These are phyloP conservation scores for Scheffersomyces lignicola DNA, from an alignment of 1,139 yeast species.

Conservation along the genomic window DNA sequence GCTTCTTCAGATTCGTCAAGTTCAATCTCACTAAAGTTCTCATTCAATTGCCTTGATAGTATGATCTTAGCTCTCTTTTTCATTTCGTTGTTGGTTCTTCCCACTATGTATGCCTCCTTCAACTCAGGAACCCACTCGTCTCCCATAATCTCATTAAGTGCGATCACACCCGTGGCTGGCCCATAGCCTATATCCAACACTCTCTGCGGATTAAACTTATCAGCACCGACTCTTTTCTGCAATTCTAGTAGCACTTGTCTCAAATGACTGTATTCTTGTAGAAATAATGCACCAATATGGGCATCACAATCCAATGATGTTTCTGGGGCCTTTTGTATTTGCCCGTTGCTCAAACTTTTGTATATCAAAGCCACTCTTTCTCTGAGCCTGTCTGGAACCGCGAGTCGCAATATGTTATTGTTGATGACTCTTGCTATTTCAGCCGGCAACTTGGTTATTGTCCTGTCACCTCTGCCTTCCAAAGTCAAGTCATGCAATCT, in stretches of 20 bases:
- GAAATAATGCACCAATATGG: conserved; percentile 77
- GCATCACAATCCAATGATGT: conserved; percentile 72
- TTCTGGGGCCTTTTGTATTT: conserved; percentile 53
- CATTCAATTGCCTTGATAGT: conserved; percentile 67
- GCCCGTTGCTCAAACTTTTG: conserved; percentile 48
- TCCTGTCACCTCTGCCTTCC: conserved; percentile 47
- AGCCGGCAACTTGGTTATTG: conserved; percentile 49
- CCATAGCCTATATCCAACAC: conserved; percentile 86
- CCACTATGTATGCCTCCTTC: conserved; percentile 74
- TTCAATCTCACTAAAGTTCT: conserved; percentile 27
- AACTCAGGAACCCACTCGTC: conserved; percentile 56
- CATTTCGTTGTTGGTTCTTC: conserved; percentile 66
- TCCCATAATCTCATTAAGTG: conserved; percentile 80
- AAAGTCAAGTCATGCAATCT: conserved; percentile 50
- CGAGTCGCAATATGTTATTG: conserved; percentile 55
- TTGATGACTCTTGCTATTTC: conserved; percentile 56
- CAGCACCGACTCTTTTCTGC: conserved; percentile 49
- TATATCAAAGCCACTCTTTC: conserved; percentile 54
- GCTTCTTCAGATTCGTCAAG: conserved; percentile 15
- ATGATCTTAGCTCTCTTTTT: conserved; percentile 74
- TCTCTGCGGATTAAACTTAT: conserved; percentile 58
- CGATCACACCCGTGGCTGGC: conserved; percentile 91
- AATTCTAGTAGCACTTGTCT: conserved; percentile 70
- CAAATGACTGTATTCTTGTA: conserved; percentile 78
- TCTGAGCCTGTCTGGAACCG: conserved; percentile 57